Percentiles rank a stretch among this genome's conserved stretches.
Evolutionary conservation across 805 yeast species (phyloP).

Genomic region (Candida manassasensis): DNA sequence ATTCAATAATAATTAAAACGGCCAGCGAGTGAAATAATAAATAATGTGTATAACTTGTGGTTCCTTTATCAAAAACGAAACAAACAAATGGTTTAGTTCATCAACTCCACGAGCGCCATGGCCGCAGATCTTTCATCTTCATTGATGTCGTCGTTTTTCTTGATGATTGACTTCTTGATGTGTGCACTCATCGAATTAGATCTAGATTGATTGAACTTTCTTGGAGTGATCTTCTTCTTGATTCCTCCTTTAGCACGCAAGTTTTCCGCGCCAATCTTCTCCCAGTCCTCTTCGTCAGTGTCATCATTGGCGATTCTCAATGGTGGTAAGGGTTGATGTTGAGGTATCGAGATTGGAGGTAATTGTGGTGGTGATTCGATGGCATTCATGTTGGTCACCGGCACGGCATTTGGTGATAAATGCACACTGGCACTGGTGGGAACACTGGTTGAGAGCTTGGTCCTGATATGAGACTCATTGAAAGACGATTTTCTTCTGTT

Average conservation of each 20-base stretch:
- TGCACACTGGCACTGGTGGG: constrained; percentile 8
- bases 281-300: constrained; percentile 98
- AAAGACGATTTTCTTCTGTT: constrained; percentile 37
- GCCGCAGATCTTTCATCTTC: constrained; percentile 53
- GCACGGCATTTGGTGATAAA: neutral
- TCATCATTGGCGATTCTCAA: constrained; percentile 37
- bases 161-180: constrained; percentile 1
- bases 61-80: too few species aligned
- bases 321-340: constrained; percentile 1
- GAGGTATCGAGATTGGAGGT: constrained; percentile 1
- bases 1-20: too few species aligned
- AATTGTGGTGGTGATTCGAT: neutral
- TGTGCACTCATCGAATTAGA: constrained; percentile 1
- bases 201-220: constrained; percentile 7
- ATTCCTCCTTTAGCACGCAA: constrained; percentile 33
- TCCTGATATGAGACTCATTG: constrained; percentile 34
- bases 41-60: too few species aligned
- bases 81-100: too few species aligned
- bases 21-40: too few species aligned
- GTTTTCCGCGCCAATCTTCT: constrained; percentile 74
- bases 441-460: constrained; percentile 21
- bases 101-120: constrained; percentile 59
- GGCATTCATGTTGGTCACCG: neutral
- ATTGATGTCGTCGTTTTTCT: constrained; percentile 9
- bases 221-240: constrained; percentile 10